Evolutionary conservation across 2,329 filamentous ascomycete genomes (phyloP), one percentile per base, ranked within the genome.

Genomic region (Leptographium galeiforme): DNA sequence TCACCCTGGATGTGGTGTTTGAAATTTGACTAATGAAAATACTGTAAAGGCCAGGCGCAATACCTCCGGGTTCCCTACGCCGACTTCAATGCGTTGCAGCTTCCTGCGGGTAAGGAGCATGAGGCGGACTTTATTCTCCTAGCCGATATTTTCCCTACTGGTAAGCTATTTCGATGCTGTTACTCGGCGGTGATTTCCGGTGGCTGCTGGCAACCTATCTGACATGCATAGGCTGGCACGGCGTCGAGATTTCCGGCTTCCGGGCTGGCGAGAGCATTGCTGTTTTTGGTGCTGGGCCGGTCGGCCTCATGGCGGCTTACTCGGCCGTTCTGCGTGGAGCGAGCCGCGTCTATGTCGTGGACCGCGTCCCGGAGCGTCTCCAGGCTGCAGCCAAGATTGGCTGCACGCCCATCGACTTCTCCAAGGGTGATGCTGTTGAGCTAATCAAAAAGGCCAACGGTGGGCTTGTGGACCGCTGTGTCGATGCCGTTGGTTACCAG

Each of bases 181-280:
- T n/a, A 10, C 30, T 33, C 13, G 6, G 46, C 46, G 1, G n/a
- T 19, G 16, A 5, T 25, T 25, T 25, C n/a, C n/a, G n/a, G n/a
- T n/a, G n/a, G n/a, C n/a, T n/a, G n/a, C n/a, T n/a, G n/a, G n/a
- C n/a, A n/a, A n/a, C n/a, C n/a, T 18, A 68, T 71, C 47, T 69
- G 40, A 41, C 70, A 56, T 57, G 62, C 14, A 70, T 68, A 0
- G 68, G 61, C 7, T 73, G 69, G 69, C 57, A 61, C 45, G 67
- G 62, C 2, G 55, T 72, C 7, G 59, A 61, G 16, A 62, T 62
- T 55, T 62, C 67, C 10, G 67, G 67, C 11, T 72, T 71, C 58
- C 50, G 66, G 53, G 58, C 69, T 0, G 70, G 70, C 13, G 60
- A 63, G 51, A 48, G 53, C 16, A 57, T 63, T 1, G 60, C 60